Evolutionary conservation across 352 stramenopile species (phyloP), one percentile per base, ranked within the genome.

Genomic region (Phytophthora podocarpi): DNA sequence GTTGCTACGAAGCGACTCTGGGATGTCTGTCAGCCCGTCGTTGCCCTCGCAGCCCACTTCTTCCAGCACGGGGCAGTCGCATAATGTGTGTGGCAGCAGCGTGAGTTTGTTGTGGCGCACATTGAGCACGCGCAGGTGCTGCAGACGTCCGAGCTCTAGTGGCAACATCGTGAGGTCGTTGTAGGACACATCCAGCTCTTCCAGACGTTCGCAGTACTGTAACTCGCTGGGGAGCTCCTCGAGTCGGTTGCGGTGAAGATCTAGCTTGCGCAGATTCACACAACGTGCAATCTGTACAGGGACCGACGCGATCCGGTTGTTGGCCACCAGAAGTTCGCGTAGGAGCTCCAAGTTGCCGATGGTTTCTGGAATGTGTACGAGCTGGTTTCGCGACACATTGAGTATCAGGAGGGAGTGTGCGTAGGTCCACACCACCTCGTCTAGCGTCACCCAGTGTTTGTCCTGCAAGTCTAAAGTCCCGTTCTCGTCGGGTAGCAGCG

Each of bases 371-470:
- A 93, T 43, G 32, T 85, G 66, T 41, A 91, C 80, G 32, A 93
- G 68, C 46, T 93, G 82, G 52, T 93, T 93, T 7, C 73, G 61
- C 3, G 83, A 80, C 5, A 85, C 82, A 56, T 90, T 85, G 59
- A 93, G 78, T 34, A 89, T 68, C 30, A 93, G 70, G 27, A 93
- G 56, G n/a, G 73, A 78, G 28, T 89, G 66, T 24, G 64, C 71
- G 42, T 82, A 80, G 18, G 63, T 84, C 84, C 84, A 93, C 21
- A 93, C 80, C n/a, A 91, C 61, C 31, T 93, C 82, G 36, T 91
- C 84, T 16, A 93, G 59, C 26, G 77, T 90, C 46, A 91, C 81
- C 84, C 84, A 93, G 65, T 89, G 75, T 54, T 88, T 90, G 62
- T 91, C 76, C 54, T 84, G 71, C 30, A 93, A 70, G 52, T 93